Evolutionary conservation across 345 rosid species (phyloP), one percentile per base, ranked within the genome.

Genomic region (Hibiscus syriacus): DNA sequence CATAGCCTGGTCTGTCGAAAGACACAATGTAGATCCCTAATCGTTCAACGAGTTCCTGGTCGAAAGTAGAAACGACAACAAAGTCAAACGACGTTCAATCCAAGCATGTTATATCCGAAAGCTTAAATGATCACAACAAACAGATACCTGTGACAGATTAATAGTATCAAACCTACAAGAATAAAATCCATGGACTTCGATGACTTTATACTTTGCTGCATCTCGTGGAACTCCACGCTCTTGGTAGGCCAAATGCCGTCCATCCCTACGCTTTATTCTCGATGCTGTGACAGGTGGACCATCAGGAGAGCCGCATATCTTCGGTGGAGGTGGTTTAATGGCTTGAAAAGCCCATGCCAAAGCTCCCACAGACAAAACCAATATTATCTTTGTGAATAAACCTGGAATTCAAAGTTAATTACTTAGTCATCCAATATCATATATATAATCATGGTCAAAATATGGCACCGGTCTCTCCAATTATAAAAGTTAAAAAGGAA

Each of bases 1-100:
- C 85, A 55, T 86, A 86, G 23, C 90, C 90, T 3, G 90, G 74
- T 57, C 88, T 74, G 70, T 84, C 88, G 68, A 78, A 86, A 13
- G 82, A 72, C 61, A 86, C 50, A 4, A 77, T 16, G 43, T 70
- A 82, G n/a, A 82, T 46, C 49, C 80, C 80, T 22, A 86, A 41
- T 54, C 76, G 81, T 65, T 79, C 74, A 68, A 84, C 70, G 46
- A 76, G 41, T 69, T 80, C 87, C 88, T 84, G 80, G 71, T 67
- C n/a, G 45, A 58, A 57, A 45, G 17, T 19, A 26, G 57, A 6
- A 34, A 55, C 3, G 3, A 38, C 41, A 9, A 38, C 41, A 3
- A 26, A 55, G 9, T 45, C 25, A 17, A 57, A 41, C 29, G 16
- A 8, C 29, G 11, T 6, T 5, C 7, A 6, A n/a, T 26, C 17